phyloP scores from a whole-genome alignment of 2,329 filamentous ascomycete species.

The Raffaelea ambrosiae region DNA sequence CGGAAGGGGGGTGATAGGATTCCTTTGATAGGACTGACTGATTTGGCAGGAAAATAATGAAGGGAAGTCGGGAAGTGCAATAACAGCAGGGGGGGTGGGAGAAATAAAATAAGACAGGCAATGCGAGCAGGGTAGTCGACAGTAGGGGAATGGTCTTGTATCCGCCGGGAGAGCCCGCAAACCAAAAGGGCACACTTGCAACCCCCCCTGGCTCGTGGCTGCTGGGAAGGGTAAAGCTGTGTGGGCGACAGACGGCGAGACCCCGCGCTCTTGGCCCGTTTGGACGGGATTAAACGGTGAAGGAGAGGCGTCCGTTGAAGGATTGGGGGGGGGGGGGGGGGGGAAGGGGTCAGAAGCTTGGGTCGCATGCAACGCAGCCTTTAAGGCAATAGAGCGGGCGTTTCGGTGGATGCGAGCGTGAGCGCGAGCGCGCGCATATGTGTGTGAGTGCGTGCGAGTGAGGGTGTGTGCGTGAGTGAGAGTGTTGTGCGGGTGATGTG shows the following conservation, averaged over 20 bases:
- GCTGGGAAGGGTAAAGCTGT: not conserved
- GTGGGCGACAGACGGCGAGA: not conserved
- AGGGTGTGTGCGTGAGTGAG: too few relatives aligned
- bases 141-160: not conserved
- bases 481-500: too few relatives aligned
- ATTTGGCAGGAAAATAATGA: not conserved
- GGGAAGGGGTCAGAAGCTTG: too few relatives aligned
- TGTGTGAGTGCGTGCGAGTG: too few relatives aligned
- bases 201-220: not conserved
- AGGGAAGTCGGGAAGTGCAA: not conserved
- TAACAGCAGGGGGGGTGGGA: not conserved
- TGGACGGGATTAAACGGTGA: not conserved
- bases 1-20: too few relatives aligned
- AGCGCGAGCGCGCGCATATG: too few relatives aligned
- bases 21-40: too few relatives aligned
- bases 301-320: too few relatives aligned
- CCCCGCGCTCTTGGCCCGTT: not conserved
- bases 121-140: not conserved
- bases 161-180: constrained; percentile 7
- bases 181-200: constrained; percentile 3
- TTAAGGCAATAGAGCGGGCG: too few relatives aligned
- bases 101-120: not conserved
- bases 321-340: too few relatives aligned
- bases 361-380: too few relatives aligned
- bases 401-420: too few relatives aligned